phyloP scores from a whole-genome alignment of 192 early-diverging fungal species.

The Backusella tuberculispora region DNA sequence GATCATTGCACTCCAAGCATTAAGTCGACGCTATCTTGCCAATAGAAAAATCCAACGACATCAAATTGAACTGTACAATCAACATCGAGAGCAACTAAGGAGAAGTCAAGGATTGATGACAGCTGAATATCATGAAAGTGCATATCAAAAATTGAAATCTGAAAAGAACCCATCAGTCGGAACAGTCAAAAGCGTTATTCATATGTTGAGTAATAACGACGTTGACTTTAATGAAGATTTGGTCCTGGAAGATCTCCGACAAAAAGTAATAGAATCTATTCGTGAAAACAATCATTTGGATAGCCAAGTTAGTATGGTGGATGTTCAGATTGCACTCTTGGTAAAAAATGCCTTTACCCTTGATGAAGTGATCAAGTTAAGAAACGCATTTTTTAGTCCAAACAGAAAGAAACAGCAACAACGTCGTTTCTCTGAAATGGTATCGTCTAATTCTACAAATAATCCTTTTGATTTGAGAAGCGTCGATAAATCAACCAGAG shows the following conservation, averaged over 20 bases:
- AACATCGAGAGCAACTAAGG: neutral
- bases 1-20: conserved; percentile 63
- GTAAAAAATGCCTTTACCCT: conserved; percentile 95
- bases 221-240: conserved; percentile 95
- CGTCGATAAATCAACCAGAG: conserved; percentile 86
- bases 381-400: conserved; percentile 32
- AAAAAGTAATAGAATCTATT: conserved; percentile 86
- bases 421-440: conserved; percentile 49
- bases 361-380: conserved; percentile 84
- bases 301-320: conserved; percentile 81
- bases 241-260: conserved; percentile 76
- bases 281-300: conserved; percentile 86
- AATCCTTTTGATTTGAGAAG: conserved; percentile 70
- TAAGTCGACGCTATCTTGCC: conserved; percentile 63
- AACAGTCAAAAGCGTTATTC: conserved; percentile 83
- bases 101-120: neutral
- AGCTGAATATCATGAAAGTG: conserved; percentile 68
- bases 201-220: conserved; percentile 88
- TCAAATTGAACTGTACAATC: conserved; percentile 64
- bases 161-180: conserved; percentile 81
- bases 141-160: conserved; percentile 41
- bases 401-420: conserved; percentile 50
- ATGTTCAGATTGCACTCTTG: conserved; percentile 95
- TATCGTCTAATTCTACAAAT: conserved; percentile 28
- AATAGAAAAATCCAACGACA: conserved; percentile 63